These are phyloP conservation scores for Paxillus rubicundulus DNA, from an alignment of 768 basidiomycete species.

Conservation along the genomic window DNA sequence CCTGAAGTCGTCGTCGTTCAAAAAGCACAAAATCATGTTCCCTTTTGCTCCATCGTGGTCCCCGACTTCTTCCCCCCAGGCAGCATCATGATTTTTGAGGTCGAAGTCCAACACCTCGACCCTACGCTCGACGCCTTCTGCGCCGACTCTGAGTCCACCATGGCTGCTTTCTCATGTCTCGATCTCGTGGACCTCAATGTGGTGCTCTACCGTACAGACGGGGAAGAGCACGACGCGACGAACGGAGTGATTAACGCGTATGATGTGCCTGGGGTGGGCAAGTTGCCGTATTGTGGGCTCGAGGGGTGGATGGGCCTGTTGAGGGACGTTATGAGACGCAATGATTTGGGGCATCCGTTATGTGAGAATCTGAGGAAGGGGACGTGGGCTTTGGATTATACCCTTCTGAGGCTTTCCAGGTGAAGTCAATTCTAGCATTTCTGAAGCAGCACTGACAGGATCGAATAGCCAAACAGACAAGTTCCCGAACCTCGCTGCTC, in stretches of 20 bases:
- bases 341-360: conserved; percentile 91
- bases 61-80: conserved; percentile 95
- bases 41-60: conserved; percentile 74
- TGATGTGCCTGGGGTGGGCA: conserved; percentile 70
- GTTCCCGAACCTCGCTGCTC: conserved; percentile 66
- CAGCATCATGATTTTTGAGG: conserved; percentile 90
- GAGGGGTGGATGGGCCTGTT: conserved; percentile 97
- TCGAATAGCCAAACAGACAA: conserved; percentile 50
- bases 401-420: conserved; percentile 65
- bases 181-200: conserved; percentile 88
- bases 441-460: conserved; percentile 12
- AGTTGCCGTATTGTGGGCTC: conserved; percentile 86
- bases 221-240: conserved; percentile 90
- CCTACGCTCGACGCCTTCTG: conserved; percentile 71
- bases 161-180: conserved; percentile 69
- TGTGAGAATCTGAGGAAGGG: conserved; percentile 87
- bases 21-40: conserved; percentile 62
- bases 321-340: conserved; percentile 78
- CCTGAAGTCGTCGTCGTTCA: conserved; percentile 54
- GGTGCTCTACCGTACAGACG: conserved; percentile 80
- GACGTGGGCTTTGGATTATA: conserved; percentile 90
- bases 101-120: conserved; percentile 75
- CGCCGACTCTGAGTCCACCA: conserved; percentile 63
- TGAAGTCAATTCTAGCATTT: conserved; percentile 39
- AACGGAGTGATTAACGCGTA: conserved; percentile 79